A percentile compares a stretch with the other conserved stretches of the same genome.
Evolutionary conservation across 1,139 yeast species (phyloP).

Genomic region (Groenewaldozyma sp.): DNA sequence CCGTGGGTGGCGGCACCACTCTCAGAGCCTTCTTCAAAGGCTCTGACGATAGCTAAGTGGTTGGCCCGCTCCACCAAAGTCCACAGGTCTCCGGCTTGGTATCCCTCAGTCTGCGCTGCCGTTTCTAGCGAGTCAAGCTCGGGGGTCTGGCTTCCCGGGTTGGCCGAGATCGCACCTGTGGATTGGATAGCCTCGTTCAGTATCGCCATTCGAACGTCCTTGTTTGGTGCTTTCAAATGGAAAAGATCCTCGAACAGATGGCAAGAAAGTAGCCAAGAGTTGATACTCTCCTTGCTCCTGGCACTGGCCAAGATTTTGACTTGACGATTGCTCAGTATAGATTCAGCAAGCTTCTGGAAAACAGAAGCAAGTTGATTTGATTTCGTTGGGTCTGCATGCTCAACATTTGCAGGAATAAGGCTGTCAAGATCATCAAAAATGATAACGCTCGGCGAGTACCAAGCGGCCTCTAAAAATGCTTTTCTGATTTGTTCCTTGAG

Average conservation of each 20-base stretch:
- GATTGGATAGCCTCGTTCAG: slow-evolving; percentile 38
- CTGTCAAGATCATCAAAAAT: slow-evolving; percentile 77
- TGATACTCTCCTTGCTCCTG: slow-evolving; percentile 55
- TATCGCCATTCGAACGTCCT: slow-evolving; percentile 47
- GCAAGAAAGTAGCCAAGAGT: slow-evolving; percentile 51
- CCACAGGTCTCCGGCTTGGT: slow-evolving; percentile 72
- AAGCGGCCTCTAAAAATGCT: slow-evolving; percentile 53
- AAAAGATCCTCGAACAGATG: slow-evolving; percentile 62
- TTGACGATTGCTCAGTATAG: slow-evolving; percentile 36
- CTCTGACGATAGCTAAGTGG: slow-evolving; percentile 36
- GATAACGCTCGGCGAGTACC: slow-evolving; percentile 73
- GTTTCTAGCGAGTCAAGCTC: slow-evolving; percentile 58
- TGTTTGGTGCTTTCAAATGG: slow-evolving; percentile 62
- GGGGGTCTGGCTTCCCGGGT: slow-evolving; percentile 25
- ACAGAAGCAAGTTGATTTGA: slow-evolving; percentile 51
- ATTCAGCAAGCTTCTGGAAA: slow-evolving; percentile 32
- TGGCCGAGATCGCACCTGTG: slow-evolving; percentile 13
- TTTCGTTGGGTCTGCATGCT: slow-evolving; percentile 53
- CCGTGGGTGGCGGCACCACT: no score
- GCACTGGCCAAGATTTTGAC: slow-evolving; percentile 51
- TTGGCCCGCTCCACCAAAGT: slow-evolving; percentile 64
- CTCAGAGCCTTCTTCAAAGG: slow-evolving; percentile 13
- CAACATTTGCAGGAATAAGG: slow-evolving; percentile 62
- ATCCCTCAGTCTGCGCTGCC: slow-evolving; percentile 78
- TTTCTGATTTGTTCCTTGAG: slow-evolving; percentile 43